Conservation (phyloP, 2,329 filamentous ascomycete species). For the Phialemonium atrogriseum region DNA sequence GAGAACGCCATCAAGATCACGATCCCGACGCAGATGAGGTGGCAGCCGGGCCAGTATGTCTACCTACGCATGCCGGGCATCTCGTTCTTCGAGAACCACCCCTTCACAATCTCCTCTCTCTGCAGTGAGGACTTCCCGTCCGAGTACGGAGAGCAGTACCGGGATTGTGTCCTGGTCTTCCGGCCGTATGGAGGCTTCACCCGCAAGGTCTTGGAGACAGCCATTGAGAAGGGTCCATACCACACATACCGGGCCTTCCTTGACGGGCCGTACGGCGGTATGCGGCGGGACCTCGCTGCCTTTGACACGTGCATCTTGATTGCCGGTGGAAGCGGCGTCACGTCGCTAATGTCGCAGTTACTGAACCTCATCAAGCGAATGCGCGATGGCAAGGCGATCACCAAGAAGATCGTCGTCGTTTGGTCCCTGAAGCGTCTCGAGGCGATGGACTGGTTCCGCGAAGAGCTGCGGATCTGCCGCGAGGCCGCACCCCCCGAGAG, state of each 20-base stretch:
- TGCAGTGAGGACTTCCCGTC: constrained; percentile 92
- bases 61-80: constrained; percentile 93
- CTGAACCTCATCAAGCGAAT: constrained; percentile 94
- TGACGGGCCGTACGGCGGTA: constrained; percentile 91
- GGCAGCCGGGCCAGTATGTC: constrained; percentile 90
- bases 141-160: constrained; percentile 77
- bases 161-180: constrained; percentile 87
- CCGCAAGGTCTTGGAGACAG: constrained; percentile 70
- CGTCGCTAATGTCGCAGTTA: constrained; percentile 83
- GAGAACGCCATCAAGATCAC: constrained; percentile 96
- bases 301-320: constrained; percentile 93
- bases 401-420: constrained; percentile 82
- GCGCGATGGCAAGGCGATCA: constrained; percentile 89
- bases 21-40: constrained; percentile 84
- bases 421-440: constrained; percentile 89
- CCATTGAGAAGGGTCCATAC: constrained; percentile 77
- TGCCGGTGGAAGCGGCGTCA: constrained; percentile 90
- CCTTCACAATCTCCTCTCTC: constrained; percentile 87
- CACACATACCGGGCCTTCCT: constrained; percentile 89
- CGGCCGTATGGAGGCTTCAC: constrained; percentile 90
- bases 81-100: constrained; percentile 84
- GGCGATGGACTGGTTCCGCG: constrained; percentile 95
- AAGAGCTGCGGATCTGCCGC: constrained; percentile 85
- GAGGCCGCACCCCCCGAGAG: constrained; percentile 82
- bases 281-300: constrained; percentile 80